Evolutionary conservation across 2,329 filamentous ascomycete species (phyloP).

Genomic region (Rutstroemia sp.): DNA sequence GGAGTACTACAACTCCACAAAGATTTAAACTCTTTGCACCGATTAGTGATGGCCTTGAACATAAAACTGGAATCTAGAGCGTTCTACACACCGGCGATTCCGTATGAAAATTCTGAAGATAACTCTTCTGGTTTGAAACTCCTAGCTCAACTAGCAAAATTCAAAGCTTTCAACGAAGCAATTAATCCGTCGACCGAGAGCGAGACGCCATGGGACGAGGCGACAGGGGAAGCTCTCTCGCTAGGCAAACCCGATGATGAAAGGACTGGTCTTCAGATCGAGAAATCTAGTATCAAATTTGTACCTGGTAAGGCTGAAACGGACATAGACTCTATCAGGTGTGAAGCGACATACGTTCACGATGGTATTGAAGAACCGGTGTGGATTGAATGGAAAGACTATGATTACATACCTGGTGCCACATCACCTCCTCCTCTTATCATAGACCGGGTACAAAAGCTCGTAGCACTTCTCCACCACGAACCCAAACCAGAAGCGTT

Average conservation of each 20-base stretch:
- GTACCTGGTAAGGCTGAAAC: not conserved
- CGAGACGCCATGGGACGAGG: slow-evolving; percentile 31
- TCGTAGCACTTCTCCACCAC: slow-evolving; percentile 41
- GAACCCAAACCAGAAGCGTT: slow-evolving; percentile 42
- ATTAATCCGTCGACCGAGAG: slow-evolving; percentile 31
- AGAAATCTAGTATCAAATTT: slow-evolving; percentile 12
- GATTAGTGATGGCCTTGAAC: slow-evolving; percentile 39
- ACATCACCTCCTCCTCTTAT: slow-evolving; percentile 35
- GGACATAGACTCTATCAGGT: slow-evolving; percentile 22
- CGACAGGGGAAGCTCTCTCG: slow-evolving; percentile 34
- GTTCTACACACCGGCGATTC: slow-evolving; percentile 6
- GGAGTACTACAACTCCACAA: slow-evolving; percentile 41
- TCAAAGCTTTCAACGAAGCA: slow-evolving; percentile 44
- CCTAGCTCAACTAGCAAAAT: slow-evolving; percentile 39
- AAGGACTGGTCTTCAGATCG: slow-evolving; percentile 11
- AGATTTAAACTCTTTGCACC: slow-evolving; percentile 38
- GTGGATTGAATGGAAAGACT: slow-evolving; percentile 47
- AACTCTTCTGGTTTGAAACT: slow-evolving; percentile 36
- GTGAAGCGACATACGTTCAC: slow-evolving; percentile 34
- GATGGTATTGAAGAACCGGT: slow-evolving; percentile 33
- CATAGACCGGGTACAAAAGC: slow-evolving; percentile 38
- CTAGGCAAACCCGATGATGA: slow-evolving; percentile 27
- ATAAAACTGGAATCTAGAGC: slow-evolving; percentile 34
- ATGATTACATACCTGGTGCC: slow-evolving; percentile 32
- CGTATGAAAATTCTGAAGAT: slow-evolving; percentile 21